Evolutionary conservation across 2,329 filamentous ascomycete species (phyloP).

Genomic region (Pyricularia pennisetigena): DNA sequence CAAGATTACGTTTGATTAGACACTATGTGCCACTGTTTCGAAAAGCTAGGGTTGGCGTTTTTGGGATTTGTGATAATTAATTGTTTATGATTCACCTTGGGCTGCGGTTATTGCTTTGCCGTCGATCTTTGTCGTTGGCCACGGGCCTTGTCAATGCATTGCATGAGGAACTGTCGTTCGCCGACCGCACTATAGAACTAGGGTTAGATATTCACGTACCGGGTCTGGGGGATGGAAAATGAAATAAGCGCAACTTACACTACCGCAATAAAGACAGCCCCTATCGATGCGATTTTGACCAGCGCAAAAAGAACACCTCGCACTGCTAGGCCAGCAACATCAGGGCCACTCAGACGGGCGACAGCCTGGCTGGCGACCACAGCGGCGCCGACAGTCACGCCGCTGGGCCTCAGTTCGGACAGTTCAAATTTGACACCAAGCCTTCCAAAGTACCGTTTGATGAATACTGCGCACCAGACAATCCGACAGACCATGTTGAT

Average conservation of each 20-base stretch:
- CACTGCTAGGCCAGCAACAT: neutral
- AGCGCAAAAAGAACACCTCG: slow-evolving; percentile 22
- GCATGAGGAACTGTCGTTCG: slow-evolving; percentile 43
- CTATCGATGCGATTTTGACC: slow-evolving; percentile 37
- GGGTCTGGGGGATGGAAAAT: neutral
- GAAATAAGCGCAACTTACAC: slow-evolving; percentile 43
- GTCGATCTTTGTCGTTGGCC: slow-evolving; percentile 12
- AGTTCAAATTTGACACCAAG: slow-evolving; percentile 32
- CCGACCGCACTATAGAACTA: slow-evolving; percentile 33
- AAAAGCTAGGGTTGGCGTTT: neutral
- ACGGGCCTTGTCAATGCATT: slow-evolving; percentile 36
- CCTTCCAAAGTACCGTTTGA: slow-evolving; percentile 49
- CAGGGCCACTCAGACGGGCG: neutral
- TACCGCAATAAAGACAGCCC: slow-evolving; percentile 39
- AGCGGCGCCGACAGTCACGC: slow-evolving; percentile 30
- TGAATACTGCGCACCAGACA: slow-evolving; percentile 68
- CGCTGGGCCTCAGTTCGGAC: slow-evolving; percentile 30
- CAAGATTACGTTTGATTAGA: slow-evolving; percentile 80
- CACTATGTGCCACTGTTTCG: neutral
- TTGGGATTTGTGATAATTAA: neutral
- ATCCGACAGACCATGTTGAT: slow-evolving; percentile 87
- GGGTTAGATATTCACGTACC: neutral
- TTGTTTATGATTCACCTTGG: neutral
- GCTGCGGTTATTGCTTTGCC: neutral
- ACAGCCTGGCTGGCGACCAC: slow-evolving; percentile 30